Evolutionary conservation across 352 stramenopile species (phyloP), one percentile per base, ranked within the genome.

Genomic region (Blastocystis sp.): DNA sequence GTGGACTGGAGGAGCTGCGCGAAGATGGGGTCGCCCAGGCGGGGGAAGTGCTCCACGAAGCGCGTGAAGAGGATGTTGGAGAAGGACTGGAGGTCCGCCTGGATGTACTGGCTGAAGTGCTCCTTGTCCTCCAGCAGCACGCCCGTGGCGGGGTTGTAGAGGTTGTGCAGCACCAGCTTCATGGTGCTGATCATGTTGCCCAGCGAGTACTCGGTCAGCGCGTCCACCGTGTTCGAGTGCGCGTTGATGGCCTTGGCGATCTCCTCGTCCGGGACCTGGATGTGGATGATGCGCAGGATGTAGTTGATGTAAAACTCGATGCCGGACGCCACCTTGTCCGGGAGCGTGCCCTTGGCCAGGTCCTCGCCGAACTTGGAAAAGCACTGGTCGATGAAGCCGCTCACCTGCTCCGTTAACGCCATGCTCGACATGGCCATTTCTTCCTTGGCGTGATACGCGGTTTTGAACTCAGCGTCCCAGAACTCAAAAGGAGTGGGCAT

Each of bases 231-330:
- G 42, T 69, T 84, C 7, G 74, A 28, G 38, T 69, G 74, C 14
- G 21, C 54, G 21, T 57, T 45, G 38, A 63, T 48, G 38, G 52
- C 74, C n/a, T 84, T 66, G 9, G 19, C n/a, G 54, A 84, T 84
- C 14, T 84, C 74, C 7, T 69, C 57, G 61, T 84, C 74, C 19
- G 74, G 57, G 24, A 70, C 52, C 74, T 84, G 74, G 2, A 84
- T 28, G 4, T 84, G 74, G 34, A 84, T 84, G 19, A 84, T 43
- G 61, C 52, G 74, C 24, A 84, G 57, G 24, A 84, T 70, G 57
- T 84, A 84, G 61, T 84, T 84, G 9, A 84, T 11, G 57, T 84
- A 84, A 34, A 84, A 84, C 54, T 84, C 45, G 4, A 84, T 84
- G 17, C 74, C 74, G 9, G 57, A 24, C n/a, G 57, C 57, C 21